phyloP scores from a whole-genome alignment of 176 grass and related monocot species.

The Lolium multiflorum region DNA sequence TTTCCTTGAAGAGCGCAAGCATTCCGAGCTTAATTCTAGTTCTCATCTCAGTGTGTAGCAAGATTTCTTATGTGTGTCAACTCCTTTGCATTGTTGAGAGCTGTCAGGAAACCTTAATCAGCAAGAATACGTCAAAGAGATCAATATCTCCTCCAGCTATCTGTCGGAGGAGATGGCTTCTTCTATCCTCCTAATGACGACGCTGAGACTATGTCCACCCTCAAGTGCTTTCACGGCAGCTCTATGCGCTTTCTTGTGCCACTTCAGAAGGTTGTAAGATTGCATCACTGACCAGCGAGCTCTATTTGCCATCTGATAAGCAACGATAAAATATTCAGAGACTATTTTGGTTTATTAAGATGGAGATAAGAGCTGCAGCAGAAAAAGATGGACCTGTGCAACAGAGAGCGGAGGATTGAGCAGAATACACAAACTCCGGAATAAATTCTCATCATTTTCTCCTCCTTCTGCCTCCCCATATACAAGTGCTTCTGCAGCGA shows the following conservation, averaged over 20 bases:
- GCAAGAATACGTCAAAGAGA: not conserved
- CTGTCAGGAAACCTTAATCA: not conserved
- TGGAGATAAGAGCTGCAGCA: not conserved
- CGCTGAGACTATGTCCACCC: constrained; percentile 66
- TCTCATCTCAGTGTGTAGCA: not conserved
- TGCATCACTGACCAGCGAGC: constrained; percentile 96
- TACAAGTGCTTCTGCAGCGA: constrained; percentile 88
- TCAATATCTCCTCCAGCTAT: constrained; percentile 18
- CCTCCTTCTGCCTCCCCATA: constrained; percentile 96
- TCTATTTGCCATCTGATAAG: constrained; percentile 89
- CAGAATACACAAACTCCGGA: constrained; percentile 81
- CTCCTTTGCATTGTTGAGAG: not conserved
- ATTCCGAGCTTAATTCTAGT: not conserved
- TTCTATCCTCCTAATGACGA: constrained; percentile 91
- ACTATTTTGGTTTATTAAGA: not conserved
- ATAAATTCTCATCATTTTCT: constrained; percentile 96
- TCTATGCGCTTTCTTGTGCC: constrained; percentile 87
- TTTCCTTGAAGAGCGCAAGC: not conserved
- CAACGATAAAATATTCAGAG: constrained; percentile 29
- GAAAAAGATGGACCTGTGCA: constrained; percentile 55
- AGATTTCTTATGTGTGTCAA: not conserved
- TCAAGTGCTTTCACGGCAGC: constrained; percentile 81
- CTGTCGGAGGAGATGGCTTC: constrained; percentile 64
- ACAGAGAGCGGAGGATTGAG: constrained; percentile 77
- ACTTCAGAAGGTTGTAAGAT: constrained; percentile 97